Conservation (phyloP, 345 rosid genomes). For the Aquilaria sinensis region DNA sequence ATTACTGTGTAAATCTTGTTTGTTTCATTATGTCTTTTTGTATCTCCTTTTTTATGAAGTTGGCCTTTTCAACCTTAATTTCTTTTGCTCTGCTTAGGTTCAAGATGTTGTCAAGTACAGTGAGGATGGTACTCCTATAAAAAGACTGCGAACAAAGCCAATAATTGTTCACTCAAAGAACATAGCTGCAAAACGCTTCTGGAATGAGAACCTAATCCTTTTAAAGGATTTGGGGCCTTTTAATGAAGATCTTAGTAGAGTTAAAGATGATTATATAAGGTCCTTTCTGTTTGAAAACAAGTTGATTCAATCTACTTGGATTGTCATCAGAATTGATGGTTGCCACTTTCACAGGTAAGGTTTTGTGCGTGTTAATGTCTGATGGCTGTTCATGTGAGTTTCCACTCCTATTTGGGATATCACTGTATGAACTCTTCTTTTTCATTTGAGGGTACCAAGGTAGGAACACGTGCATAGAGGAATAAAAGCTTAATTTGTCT, state of each 20-base stretch:
- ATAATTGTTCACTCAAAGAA: slow-evolving; percentile 45
- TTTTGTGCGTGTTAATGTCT: not conserved
- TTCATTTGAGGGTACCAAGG: not conserved
- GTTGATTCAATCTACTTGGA: slow-evolving; percentile 75
- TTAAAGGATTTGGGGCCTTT: slow-evolving; percentile 53
- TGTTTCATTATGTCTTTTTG: not conserved
- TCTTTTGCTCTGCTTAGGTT: slow-evolving; percentile 35
- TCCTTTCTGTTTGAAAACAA: slow-evolving; percentile 70
- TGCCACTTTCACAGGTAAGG: slow-evolving; percentile 92
- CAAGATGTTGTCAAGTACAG: slow-evolving; percentile 68
- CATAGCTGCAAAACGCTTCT: slow-evolving; percentile 57
- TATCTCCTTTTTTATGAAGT: slow-evolving; percentile 8
- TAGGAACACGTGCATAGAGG: too few species aligned
- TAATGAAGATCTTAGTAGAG: slow-evolving; percentile 44
- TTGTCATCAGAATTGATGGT: slow-evolving; percentile 86
- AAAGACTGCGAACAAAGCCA: slow-evolving; percentile 64
- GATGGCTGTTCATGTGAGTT: too few species aligned
- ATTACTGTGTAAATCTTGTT: not conserved
- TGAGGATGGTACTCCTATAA: slow-evolving; percentile 62
- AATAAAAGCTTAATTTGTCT: not conserved
- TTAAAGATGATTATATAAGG: slow-evolving; percentile 52
- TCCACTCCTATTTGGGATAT: too few species aligned
- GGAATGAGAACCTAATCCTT: slow-evolving; percentile 61
- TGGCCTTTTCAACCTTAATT: not conserved
- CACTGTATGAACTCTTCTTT: not conserved